These are phyloP conservation scores for Cucurbita argyrosperma DNA, from an alignment of 306 rosid genomes.

Conservation along the genomic window DNA sequence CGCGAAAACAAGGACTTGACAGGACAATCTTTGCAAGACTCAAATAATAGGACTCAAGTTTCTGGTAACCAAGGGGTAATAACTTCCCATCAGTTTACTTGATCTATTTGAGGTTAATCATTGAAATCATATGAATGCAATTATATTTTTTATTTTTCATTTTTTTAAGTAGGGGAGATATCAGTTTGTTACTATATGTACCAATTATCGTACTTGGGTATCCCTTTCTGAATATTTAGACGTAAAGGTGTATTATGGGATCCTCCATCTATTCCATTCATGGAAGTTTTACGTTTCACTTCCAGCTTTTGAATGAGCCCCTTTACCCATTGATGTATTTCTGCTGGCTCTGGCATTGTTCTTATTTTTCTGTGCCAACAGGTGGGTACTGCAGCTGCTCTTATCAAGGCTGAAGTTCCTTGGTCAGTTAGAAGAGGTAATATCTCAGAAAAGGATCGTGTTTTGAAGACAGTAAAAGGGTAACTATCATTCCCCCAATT, in stretches of 20 bases:
- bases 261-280: background rate
- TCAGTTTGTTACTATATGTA: background rate
- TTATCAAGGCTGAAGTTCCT: constrained; percentile 27
- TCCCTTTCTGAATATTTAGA: background rate
- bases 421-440: constrained; percentile 27
- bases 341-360: background rate
- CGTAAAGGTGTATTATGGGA: background rate
- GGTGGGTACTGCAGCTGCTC: constrained; percentile 18
- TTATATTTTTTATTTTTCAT: background rate
- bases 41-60: constrained; percentile 11
- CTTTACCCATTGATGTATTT: background rate
- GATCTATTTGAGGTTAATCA: background rate
- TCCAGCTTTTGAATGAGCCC: background rate
- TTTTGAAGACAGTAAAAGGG: constrained; percentile 32
- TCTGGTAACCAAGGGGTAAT: constrained; percentile 35
- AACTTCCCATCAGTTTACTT: background rate
- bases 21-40: constrained; percentile 5
- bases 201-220: background rate
- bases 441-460: constrained; percentile 27
- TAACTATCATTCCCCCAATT: background rate
- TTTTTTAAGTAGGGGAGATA: background rate
- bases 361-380: background rate
- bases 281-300: background rate
- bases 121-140: background rate
- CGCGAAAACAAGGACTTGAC: background rate